Percentiles rank a stretch among this genome's conserved stretches.
These are phyloP conservation scores for Gynostemma pentaphyllum DNA, from an alignment of 306 rosid species.

Conservation along the genomic window DNA sequence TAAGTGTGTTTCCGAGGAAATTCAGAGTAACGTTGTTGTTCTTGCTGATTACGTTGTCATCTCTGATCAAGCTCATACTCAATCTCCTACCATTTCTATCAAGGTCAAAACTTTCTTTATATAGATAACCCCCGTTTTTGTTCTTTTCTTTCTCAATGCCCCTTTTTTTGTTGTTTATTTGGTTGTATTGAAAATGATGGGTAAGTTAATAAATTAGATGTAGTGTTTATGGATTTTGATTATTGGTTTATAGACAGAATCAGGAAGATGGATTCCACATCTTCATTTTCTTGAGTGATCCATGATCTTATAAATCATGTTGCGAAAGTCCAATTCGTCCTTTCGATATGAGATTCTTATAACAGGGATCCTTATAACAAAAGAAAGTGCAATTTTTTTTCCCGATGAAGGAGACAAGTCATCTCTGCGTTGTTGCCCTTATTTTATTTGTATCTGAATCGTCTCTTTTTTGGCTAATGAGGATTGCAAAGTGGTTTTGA, in stretches of 20 bases:
- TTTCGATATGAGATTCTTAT: too few species aligned
- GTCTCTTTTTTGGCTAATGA: too few species aligned
- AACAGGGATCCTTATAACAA: neutral
- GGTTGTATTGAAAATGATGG: neutral
- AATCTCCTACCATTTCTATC: conserved; percentile 44
- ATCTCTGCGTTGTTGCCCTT: too few species aligned
- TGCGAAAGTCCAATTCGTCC: too few species aligned
- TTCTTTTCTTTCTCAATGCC: neutral
- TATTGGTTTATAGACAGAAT: too few species aligned
- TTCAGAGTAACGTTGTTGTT: conserved; percentile 83
- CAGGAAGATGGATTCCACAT: too few species aligned
- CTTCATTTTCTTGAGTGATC: too few species aligned
- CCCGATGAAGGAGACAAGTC: too few species aligned
- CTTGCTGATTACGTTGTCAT: conserved; percentile 69
- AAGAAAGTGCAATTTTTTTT: neutral
- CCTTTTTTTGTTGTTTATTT: neutral
- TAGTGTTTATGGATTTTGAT: too few species aligned
- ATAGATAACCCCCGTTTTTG: neutral
- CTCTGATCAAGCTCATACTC: conserved; percentile 28
- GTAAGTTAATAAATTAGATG: neutral
- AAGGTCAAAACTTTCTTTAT: conserved; percentile 53
- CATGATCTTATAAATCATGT: too few species aligned
- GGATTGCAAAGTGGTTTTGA: too few species aligned
- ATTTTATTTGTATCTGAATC: too few species aligned
- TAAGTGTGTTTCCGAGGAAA: conserved; percentile 96